Conservation (phyloP, 768 basidiomycete genomes). For the Calocera cornea region DNA sequence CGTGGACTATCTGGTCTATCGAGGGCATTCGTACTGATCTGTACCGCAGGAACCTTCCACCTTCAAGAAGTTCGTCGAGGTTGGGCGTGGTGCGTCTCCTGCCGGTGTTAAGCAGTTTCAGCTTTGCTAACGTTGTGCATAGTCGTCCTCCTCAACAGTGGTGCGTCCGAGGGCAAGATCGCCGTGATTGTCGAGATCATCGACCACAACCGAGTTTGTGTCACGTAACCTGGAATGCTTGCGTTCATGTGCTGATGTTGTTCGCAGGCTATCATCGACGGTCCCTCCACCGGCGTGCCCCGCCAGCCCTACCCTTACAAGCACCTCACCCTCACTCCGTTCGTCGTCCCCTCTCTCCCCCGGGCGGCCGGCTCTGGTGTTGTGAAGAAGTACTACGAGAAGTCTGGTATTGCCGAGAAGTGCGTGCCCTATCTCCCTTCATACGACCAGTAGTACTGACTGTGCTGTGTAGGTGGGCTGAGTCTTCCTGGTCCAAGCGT, state of each 20-base stretch:
- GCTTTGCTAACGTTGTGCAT: conserved; percentile 7
- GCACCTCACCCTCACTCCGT: conserved; percentile 80
- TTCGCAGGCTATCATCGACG: conserved; percentile 82
- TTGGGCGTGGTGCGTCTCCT: conserved; percentile 64
- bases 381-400: conserved; percentile 77
- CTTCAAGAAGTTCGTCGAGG: conserved; percentile 96
- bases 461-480: conserved; percentile 44
- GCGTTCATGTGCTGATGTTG: not conserved
- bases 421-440: not conserved
- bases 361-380: conserved; percentile 70
- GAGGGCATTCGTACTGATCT: not conserved
- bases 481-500: conserved; percentile 78
- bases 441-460: not conserved
- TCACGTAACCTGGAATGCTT: not conserved
- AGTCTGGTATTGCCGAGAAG: conserved; percentile 69
- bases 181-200: conserved; percentile 96
- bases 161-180: conserved; percentile 74
- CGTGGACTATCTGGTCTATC: not conserved
- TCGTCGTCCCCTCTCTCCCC: conserved; percentile 69
- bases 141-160: conserved; percentile 90
- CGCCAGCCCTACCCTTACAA: conserved; percentile 87
- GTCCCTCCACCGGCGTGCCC: conserved; percentile 79
- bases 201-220: conserved; percentile 90
- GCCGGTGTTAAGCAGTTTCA: not conserved
- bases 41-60: conserved; percentile 51